These are phyloP conservation scores for Pleurotus tuoliensis DNA, from an alignment of 768 basidiomycete species.

Conservation along the genomic window DNA sequence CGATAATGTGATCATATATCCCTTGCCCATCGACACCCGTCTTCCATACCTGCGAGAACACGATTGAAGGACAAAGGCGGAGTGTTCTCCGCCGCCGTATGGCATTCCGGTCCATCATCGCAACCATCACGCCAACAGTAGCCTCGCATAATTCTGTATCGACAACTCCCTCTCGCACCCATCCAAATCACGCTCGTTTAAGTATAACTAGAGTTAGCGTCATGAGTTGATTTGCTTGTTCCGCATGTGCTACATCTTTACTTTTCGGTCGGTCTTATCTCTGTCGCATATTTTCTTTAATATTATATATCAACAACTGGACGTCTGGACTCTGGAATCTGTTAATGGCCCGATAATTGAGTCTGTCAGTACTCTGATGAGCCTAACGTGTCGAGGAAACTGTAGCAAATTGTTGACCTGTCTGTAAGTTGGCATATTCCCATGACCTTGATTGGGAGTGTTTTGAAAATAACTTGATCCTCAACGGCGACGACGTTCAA, in stretches of 20 bases:
- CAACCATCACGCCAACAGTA: not conserved
- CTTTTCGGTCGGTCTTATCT: not conserved
- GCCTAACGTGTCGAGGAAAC: too few species aligned
- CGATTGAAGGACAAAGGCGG: slow-evolving; percentile 1
- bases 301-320: too few species aligned
- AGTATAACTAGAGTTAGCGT: not conserved
- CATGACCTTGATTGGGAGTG: not conserved
- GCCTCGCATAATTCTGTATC: slow-evolving; percentile 5
- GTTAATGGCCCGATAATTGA: too few species aligned
- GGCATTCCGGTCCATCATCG: not conserved
- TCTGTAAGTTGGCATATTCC: not conserved
- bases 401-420: too few species aligned
- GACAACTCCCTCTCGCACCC: not conserved
- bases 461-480: slow-evolving; percentile 6
- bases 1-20: slow-evolving; percentile 54
- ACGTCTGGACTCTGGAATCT: too few species aligned
- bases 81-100: not conserved
- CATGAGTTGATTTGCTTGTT: not conserved
- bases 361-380: too few species aligned
- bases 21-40: not conserved
- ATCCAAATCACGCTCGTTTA: slow-evolving; percentile 5
- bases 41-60: not conserved
- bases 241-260: not conserved
- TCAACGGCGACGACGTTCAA: not conserved
- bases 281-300: not conserved